Percentiles rank a stretch among this genome's conserved stretches.
Evolutionary conservation across 2,329 filamentous ascomycete genomes (phyloP).

Genomic region (Penicillium sumatraense): DNA sequence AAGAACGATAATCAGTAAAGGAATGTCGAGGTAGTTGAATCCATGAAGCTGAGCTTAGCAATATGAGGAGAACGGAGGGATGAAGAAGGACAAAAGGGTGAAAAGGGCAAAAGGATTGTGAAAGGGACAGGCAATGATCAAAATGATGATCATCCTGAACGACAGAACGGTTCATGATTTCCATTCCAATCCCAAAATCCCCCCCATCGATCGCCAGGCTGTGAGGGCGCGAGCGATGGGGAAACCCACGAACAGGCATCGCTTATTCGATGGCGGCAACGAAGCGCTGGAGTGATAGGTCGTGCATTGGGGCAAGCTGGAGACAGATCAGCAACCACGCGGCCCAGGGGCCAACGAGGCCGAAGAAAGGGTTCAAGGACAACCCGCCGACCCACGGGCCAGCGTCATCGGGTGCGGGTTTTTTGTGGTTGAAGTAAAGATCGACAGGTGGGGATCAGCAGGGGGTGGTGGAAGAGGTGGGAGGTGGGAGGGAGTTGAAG

Average conservation of each 20-base stretch:
- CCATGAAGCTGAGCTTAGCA: too few species aligned
- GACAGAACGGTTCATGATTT: neutral
- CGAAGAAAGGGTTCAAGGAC: constrained; percentile 15
- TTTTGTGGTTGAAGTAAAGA: constrained; percentile 18
- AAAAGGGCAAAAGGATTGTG: neutral
- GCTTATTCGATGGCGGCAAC: constrained; percentile 16
- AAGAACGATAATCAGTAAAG: neutral
- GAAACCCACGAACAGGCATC: constrained; percentile 3
- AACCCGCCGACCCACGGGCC: constrained; percentile 24
- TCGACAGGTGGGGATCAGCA: constrained; percentile 15
- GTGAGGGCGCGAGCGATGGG: constrained; percentile 28
- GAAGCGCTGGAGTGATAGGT: constrained; percentile 21
- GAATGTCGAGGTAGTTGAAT: too few species aligned
- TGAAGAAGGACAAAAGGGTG: constrained; percentile 3
- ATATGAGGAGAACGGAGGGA: neutral
- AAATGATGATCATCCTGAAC: constrained; percentile 13
- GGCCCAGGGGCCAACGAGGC: constrained; percentile 26
- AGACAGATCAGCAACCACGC: constrained; percentile 27
- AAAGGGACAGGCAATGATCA: constrained; percentile 14
- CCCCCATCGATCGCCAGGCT: constrained; percentile 11
- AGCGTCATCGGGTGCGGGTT: constrained; percentile 29
- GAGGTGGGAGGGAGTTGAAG: neutral
- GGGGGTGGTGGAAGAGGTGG: neutral
- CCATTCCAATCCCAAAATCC: constrained; percentile 3
- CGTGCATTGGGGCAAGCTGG: constrained; percentile 12